These are phyloP conservation scores for Circinella minor DNA, from an alignment of 371 early-diverging fungal genomes.

Conservation along the genomic window DNA sequence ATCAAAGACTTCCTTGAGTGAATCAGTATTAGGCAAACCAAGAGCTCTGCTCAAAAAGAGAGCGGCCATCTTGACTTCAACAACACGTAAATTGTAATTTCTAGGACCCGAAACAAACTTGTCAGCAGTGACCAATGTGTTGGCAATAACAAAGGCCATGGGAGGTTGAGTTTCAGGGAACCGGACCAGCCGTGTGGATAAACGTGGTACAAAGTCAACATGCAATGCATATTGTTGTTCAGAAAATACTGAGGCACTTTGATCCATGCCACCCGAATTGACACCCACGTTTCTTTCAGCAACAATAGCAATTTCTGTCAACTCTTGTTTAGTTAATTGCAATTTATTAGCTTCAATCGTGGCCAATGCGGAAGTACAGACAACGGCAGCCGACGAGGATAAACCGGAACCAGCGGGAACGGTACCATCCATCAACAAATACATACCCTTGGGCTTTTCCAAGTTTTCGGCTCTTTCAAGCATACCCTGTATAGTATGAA, in stretches of 20 bases:
- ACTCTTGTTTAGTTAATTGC: conserved; percentile 61
- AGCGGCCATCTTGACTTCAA: conserved; percentile 90
- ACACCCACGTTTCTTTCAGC: conserved; percentile 87
- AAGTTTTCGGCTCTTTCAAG: conserved; percentile 58
- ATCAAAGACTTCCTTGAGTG: conserved; percentile 72
- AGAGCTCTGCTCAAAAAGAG: conserved; percentile 66
- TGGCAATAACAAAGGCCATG: conserved; percentile 87
- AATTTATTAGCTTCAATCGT: conserved; percentile 60
- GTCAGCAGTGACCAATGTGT: conserved; percentile 87
- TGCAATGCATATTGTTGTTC: conserved; percentile 72
- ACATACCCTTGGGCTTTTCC: conserved; percentile 69
- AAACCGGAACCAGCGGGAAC: conserved; percentile 90
- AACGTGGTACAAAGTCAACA: conserved; percentile 85
- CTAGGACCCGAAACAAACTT: conserved; percentile 89
- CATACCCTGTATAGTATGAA: conserved; percentile 53
- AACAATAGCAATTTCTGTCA: conserved; percentile 79
- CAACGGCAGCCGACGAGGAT: conserved; percentile 86
- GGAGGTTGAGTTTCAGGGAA: conserved; percentile 60
- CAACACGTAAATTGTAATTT: conserved; percentile 93
- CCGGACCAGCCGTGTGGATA: conserved; percentile 67
- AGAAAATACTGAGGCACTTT: conserved; percentile 86
- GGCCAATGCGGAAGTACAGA: conserved; percentile 79
- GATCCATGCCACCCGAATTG: conserved; percentile 92
- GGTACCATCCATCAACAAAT: conserved; percentile 74
- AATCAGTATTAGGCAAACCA: conserved; percentile 40